Evolutionary conservation across 306 rosid species (phyloP).

Genomic region (Sicyos baderoa): DNA sequence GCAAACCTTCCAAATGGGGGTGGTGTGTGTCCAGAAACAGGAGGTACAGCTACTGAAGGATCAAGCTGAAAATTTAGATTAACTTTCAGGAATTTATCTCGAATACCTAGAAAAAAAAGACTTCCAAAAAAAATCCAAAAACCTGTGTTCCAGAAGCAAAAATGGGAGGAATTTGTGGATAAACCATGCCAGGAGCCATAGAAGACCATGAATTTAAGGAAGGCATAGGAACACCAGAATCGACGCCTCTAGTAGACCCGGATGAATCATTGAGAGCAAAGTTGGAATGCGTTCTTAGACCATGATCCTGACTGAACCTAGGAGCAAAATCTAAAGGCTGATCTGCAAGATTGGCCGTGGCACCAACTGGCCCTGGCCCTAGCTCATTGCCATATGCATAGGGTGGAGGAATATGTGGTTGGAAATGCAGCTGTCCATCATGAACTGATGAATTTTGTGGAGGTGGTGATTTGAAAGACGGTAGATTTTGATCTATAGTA

Average conservation of each 20-base stretch:
- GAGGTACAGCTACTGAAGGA: slow-evolving; percentile 44
- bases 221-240: slow-evolving; percentile 34
- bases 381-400: slow-evolving; percentile 38
- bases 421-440: slow-evolving; percentile 49
- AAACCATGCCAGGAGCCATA: slow-evolving; percentile 49
- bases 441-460: slow-evolving; percentile 42
- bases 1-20: slow-evolving; percentile 78
- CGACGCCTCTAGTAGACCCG: slow-evolving; percentile 36
- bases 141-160: slow-evolving; percentile 81
- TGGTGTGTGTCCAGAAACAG: slow-evolving; percentile 52
- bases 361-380: slow-evolving; percentile 37
- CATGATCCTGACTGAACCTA: slow-evolving; percentile 50
- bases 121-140: slow-evolving; percentile 21
- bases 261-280: slow-evolving; percentile 56
- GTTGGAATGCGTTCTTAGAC: slow-evolving; percentile 44
- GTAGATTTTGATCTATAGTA: slow-evolving; percentile 43
- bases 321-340: slow-evolving; percentile 91
- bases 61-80: slow-evolving; percentile 55
- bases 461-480: slow-evolving; percentile 40
- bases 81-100: slow-evolving; percentile 30
- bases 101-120: slow-evolving; percentile 23
- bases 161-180: slow-evolving; percentile 53
- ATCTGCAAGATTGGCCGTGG: slow-evolving; percentile 59
- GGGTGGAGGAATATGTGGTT: slow-evolving; percentile 36
- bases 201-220: slow-evolving; percentile 61